A percentile compares a stretch with the other conserved stretches of the same genome.
phyloP scores from a whole-genome alignment of 176 grass and related monocot genomes.

The Lolium rigidum region DNA sequence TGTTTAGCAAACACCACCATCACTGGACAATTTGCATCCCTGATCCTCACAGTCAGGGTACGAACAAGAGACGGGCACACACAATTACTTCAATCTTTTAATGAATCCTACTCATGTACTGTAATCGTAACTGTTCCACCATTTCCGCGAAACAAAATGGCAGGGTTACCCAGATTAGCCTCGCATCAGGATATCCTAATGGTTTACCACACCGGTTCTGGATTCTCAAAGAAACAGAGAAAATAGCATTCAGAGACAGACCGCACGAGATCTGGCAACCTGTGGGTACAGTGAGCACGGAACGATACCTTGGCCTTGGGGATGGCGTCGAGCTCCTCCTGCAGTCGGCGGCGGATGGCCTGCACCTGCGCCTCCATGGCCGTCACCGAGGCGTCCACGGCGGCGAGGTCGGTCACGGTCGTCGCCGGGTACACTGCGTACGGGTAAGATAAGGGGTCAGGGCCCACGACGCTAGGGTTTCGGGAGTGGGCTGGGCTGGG shows the following conservation, averaged over 20 bases:
- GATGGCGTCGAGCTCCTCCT: constrained; percentile 78
- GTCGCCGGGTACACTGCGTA: constrained; percentile 70
- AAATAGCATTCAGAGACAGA: background rate
- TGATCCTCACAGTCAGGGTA: constrained; percentile 2
- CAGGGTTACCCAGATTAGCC: background rate
- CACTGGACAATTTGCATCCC: constrained; percentile 7
- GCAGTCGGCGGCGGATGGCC: constrained; percentile 62
- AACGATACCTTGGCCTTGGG: constrained; percentile 88
- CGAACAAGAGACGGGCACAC: background rate
- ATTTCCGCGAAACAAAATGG: background rate
- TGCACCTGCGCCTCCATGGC: constrained; percentile 83
- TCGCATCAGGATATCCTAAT: background rate
- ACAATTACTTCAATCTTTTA: background rate
- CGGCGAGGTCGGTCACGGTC: constrained; percentile 61
- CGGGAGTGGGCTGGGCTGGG: constrained; percentile 51
- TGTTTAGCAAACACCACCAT: background rate
- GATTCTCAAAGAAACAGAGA: constrained; percentile 1
- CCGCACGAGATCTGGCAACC: background rate
- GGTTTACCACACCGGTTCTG: background rate
- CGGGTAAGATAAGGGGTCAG: background rate
- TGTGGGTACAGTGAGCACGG: background rate
- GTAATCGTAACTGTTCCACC: background rate
- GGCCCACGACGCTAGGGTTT: constrained; percentile 42
- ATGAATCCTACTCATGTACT: background rate
- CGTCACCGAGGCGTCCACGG: constrained; percentile 67